Conservation (phyloP, 2,329 filamentous ascomycete species). For the Cladosporium sp. region DNA sequence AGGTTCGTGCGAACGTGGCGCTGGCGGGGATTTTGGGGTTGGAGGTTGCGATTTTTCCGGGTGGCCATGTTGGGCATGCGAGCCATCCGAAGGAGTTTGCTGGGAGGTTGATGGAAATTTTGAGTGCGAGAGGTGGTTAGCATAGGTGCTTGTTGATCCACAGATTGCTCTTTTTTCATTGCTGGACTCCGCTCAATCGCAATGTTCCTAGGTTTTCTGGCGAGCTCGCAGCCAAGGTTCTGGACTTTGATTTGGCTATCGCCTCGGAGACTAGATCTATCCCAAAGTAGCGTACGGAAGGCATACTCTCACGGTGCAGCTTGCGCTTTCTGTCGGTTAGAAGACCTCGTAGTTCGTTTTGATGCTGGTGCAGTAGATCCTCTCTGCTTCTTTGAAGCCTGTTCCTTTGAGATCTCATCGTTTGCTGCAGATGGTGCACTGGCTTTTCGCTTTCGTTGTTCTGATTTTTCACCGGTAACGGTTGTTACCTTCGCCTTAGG, state of each 20-base stretch:
- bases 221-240: too few species aligned
- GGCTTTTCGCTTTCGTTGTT: constrained; percentile 1
- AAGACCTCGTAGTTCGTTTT: not conserved
- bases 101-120: constrained; percentile 5
- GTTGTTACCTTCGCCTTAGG: not conserved
- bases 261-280: too few species aligned
- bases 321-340: not conserved
- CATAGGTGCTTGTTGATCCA: not conserved
- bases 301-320: too few species aligned
- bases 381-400: not conserved
- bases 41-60: constrained; percentile 8
- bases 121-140: constrained; percentile 2
- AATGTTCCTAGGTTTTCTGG: too few species aligned
- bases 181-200: too few species aligned
- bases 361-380: not conserved
- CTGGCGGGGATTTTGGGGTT: constrained; percentile 9
- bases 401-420: not conserved
- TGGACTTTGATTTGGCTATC: too few species aligned
- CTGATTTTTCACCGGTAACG: not conserved
- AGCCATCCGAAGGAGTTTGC: constrained; percentile 10
- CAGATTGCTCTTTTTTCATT: too few species aligned
- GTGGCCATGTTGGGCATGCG: constrained; percentile 14
- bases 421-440: not conserved
- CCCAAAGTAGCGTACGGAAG: too few species aligned
- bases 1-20: constrained; percentile 14